Evolutionary conservation across 805 yeast genomes (phyloP).

Genomic region (Metschnikowia koreensis): DNA sequence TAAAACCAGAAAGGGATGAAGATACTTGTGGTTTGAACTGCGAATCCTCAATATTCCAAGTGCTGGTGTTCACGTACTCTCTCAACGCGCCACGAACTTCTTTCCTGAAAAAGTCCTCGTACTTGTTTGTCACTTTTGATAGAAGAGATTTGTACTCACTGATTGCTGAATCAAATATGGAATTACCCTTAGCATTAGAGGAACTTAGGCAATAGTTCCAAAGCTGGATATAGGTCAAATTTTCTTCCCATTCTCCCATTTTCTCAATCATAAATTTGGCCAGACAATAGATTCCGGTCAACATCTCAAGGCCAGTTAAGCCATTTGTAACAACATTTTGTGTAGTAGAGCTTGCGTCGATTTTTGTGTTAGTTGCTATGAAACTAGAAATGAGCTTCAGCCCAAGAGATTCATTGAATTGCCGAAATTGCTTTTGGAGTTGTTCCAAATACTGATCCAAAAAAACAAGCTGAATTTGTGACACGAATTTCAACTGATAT

Average conservation of each 20-base stretch:
- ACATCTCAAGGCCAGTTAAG: conserved; percentile 26
- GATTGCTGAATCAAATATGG: conserved; percentile 31
- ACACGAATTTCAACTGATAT: conserved; percentile 52
- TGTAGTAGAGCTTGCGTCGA: conserved; percentile 52
- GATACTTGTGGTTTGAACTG: conserved; percentile 14
- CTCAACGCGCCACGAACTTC: conserved; percentile 33
- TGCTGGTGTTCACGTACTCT: conserved; percentile 35
- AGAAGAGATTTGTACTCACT: conserved; percentile 24
- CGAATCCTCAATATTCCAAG: conserved; percentile 28
- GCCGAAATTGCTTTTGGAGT: conserved; percentile 34
- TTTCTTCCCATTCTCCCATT: conserved; percentile 39
- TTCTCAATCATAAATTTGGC: conserved; percentile 27
- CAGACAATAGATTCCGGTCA: conserved; percentile 37
- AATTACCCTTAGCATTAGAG: conserved; percentile 18
- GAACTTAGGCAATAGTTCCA: conserved; percentile 33
- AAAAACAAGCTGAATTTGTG: conserved; percentile 56
- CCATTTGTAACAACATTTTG: conserved; percentile 90
- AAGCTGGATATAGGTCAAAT: conserved; percentile 39
- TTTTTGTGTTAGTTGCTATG: conserved; percentile 24
- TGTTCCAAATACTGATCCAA: conserved; percentile 49
- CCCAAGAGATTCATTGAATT: conserved; percentile 39
- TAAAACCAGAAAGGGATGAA: conserved; percentile 23
- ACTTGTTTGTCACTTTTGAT: conserved; percentile 21
- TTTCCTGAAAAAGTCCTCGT: conserved; percentile 31
- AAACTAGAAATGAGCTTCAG: conserved; percentile 32